These are phyloP conservation scores for Dactylellina parvicollis DNA, from an alignment of 2,329 filamentous ascomycete species.

Conservation along the genomic window DNA sequence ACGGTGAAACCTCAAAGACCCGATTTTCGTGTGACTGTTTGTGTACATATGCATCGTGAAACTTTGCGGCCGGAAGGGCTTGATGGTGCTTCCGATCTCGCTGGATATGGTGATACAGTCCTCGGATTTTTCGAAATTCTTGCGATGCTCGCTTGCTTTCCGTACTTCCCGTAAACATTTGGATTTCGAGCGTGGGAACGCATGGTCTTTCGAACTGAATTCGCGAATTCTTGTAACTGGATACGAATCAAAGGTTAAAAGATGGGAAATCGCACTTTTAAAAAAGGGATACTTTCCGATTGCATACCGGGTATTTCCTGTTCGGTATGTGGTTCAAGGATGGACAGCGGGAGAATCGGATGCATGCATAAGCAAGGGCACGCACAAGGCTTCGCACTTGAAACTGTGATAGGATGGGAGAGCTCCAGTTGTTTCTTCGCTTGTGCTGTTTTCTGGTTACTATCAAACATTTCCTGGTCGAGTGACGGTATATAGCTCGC, in stretches of 20 bases:
- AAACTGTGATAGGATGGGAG: too few species aligned
- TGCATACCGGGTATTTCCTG: too few species aligned
- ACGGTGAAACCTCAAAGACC: background rate
- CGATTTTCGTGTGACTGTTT: background rate
- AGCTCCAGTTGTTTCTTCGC: background rate
- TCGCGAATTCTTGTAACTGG: too few species aligned
- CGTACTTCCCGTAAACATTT: too few species aligned
- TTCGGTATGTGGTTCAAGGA: background rate
- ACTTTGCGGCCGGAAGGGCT: background rate
- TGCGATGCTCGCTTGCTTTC: too few species aligned
- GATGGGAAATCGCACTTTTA: too few species aligned
- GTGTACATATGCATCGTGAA: background rate
- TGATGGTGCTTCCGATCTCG: background rate
- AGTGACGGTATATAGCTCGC: background rate
- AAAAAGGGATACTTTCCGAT: constrained; percentile 7
- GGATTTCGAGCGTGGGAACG: too few species aligned
- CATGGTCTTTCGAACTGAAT: too few species aligned
- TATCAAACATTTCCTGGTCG: background rate
- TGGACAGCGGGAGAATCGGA: background rate
- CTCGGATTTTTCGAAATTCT: too few species aligned
- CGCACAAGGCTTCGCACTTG: background rate
- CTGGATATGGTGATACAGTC: too few species aligned
- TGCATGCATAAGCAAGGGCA: background rate
- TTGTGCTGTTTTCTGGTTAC: background rate
- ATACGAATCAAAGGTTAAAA: too few species aligned